phyloP scores from a whole-genome alignment of 345 rosid species.

The Geranium rotundifolium region DNA sequence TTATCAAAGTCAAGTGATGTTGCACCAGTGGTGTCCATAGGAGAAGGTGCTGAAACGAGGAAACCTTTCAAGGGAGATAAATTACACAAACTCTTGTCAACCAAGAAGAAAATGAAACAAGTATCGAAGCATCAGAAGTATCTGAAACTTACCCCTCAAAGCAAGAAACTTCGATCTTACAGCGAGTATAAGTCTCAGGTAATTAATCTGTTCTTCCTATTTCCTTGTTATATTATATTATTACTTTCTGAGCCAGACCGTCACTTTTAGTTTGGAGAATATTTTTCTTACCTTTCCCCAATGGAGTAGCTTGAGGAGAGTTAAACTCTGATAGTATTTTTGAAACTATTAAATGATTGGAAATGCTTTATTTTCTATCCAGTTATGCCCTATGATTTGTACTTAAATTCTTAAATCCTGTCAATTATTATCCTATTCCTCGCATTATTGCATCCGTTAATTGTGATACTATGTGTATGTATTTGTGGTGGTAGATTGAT shows the following conservation, averaged over 20 bases:
- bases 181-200: conserved; percentile 48
- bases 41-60: conserved; percentile 22
- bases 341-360: neutral
- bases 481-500: neutral
- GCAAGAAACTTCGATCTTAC: conserved; percentile 28
- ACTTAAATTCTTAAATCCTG: too few relatives aligned
- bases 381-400: too few relatives aligned
- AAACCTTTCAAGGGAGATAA: conserved; percentile 35
- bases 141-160: conserved; percentile 44
- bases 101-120: conserved; percentile 36
- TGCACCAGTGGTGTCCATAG: conserved; percentile 18
- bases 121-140: conserved; percentile 38
- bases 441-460: too few relatives aligned
- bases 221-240: neutral
- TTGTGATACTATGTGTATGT: too few relatives aligned
- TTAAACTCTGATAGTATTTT: neutral
- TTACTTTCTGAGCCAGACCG: neutral
- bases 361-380: neutral
- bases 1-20: conserved; percentile 49
- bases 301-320: too few relatives aligned
- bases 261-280: too few relatives aligned
- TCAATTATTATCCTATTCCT: neutral
- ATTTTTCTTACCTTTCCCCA: too few relatives aligned
- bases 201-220: neutral
- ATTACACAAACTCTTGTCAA: conserved; percentile 26